Evolutionary conservation across 169 alveolate species (phyloP).

Genomic region (Eimeria necatrix): DNA sequence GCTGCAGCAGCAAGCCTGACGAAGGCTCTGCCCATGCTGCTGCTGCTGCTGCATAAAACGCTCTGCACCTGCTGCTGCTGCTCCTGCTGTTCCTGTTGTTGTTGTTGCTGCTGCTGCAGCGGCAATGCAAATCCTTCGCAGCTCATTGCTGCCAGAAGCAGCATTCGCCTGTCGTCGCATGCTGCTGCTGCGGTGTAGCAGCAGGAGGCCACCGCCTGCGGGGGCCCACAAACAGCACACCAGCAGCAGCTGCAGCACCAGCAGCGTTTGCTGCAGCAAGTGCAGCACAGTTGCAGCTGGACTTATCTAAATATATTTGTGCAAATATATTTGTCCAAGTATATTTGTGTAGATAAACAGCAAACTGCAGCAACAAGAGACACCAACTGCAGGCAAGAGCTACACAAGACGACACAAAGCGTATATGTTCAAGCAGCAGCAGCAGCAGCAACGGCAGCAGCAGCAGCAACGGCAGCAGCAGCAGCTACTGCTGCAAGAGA

Average conservation of each 20-base stretch:
- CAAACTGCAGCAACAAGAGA: too few species aligned
- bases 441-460: background rate
- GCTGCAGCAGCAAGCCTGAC: background rate
- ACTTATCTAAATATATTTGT: too few species aligned
- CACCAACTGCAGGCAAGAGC: too few species aligned
- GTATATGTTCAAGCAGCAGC: background rate
- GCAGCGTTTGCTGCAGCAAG: too few species aligned
- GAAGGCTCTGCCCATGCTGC: background rate
- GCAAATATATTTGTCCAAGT: too few species aligned
- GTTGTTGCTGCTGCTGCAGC: background rate
- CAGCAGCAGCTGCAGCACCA: background rate
- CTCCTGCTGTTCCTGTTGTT: background rate
- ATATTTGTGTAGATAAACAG: too few species aligned
- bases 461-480: background rate
- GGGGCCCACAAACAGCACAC: background rate
- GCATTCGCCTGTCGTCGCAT: background rate
- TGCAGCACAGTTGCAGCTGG: too few species aligned
- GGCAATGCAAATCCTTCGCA: background rate
- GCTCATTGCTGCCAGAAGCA: background rate
- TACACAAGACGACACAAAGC: too few species aligned
- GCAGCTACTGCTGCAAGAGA: background rate
- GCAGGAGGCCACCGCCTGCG: background rate
- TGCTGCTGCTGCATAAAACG: background rate
- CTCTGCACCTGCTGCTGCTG: background rate
- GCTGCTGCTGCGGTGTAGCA: background rate